Percentiles rank a stretch among this genome's conserved stretches.
phyloP scores from a whole-genome alignment of 2,329 filamentous ascomycete species.

The Ceratocystis colombiana region DNA sequence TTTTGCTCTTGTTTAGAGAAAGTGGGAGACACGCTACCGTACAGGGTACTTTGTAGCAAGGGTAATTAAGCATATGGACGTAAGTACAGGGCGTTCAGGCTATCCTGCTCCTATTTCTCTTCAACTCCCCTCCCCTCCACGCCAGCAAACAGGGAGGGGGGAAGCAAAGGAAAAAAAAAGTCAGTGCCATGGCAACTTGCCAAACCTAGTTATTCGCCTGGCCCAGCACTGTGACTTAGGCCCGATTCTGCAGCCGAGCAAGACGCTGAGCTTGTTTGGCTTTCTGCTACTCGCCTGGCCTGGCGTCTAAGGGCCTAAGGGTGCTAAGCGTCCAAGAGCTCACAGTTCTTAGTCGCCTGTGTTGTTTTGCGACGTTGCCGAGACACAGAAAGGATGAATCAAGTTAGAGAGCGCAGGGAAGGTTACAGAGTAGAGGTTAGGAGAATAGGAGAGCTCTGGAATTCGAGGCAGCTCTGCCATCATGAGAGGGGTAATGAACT shows the following conservation, averaged over 20 bases:
- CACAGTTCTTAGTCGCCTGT: neutral
- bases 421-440: neutral
- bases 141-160: neutral
- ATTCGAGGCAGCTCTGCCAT: too few relatives aligned
- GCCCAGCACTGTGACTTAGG: neutral
- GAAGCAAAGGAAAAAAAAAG: neutral
- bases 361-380: slow-evolving; percentile 6
- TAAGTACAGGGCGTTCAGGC: neutral
- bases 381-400: slow-evolving; percentile 4
- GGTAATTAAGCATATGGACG: neutral
- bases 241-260: slow-evolving; percentile 1
- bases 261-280: neutral
- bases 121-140: too few relatives aligned
- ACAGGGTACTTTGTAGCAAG: slow-evolving; percentile 11
- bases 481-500: neutral
- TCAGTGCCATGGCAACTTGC: slow-evolving; percentile 7
- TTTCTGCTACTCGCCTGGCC: slow-evolving; percentile 1
- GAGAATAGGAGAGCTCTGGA: neutral
- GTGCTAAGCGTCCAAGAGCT: neutral
- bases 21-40: neutral
- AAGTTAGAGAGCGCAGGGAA: slow-evolving; percentile 4
- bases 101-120: neutral
- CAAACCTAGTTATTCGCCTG: neutral
- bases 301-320: neutral
- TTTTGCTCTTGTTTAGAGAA: neutral